Base-by-base conservation (phyloP, 129 eudicot species). In the Flaveria linearis region DNA sequence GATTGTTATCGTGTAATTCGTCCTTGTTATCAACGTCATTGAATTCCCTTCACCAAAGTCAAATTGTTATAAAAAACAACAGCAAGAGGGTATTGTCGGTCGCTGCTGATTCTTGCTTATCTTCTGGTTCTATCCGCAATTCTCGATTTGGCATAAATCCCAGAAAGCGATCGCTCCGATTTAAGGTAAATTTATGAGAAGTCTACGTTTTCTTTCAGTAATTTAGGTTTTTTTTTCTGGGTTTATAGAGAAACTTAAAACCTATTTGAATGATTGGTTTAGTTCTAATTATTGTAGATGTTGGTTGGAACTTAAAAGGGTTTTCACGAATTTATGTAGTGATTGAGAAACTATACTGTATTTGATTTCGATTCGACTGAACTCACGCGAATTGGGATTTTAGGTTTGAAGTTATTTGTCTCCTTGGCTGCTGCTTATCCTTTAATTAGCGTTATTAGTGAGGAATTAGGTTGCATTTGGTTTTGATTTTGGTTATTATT, bases 1-100 rank as follows among this genome's bases (percentile, higher is more conserved):
- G 88, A 41, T 82, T 83, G 50, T 75, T 87, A 58, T 90, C 92
- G 42, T 88, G 28, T 70, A 75, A 87, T 85, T 85, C 88, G 43
- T 81, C 87, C 30, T 84, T 84, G n/a, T 53, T 88, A 65, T 78
- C 81, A 8, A 83, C 89, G 52, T 88, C 91, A 69, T 73, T 86
- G 73, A 92, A 83, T 78, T 86, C 90, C 73, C 55, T 63, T 50
- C 90, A 87, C 1, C 82, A 85, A 53, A 81, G 60, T 51, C 86
- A 65, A 8, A 65, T 78, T 49, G 72, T 78, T 78, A 0, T 68
- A 0, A 75, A 62, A 39, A 79, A 33, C 55, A 79, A 72, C 68
- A 66, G 33, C 42, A 87, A 80, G 57, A 81, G 81, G 78, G 66
- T 50, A 22, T 43, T 87, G 46, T 84, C 84, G 57, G 63, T 73